A percentile compares a stretch with the other conserved stretches of the same genome.
Evolutionary conservation across 305 asterid genomes (phyloP).

Genomic region (Withania somnifera): DNA sequence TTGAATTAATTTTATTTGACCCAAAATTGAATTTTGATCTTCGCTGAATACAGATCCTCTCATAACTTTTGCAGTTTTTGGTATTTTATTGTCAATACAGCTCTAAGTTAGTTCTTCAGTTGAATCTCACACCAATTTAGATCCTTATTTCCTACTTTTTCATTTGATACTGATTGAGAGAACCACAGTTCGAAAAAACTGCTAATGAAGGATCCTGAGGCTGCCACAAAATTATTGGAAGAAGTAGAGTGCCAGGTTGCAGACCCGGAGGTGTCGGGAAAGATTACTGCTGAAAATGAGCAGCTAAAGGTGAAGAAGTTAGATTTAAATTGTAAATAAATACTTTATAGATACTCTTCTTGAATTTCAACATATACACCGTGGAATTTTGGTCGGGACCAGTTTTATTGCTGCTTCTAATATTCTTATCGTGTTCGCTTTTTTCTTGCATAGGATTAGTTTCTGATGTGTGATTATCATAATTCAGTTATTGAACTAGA

Average conservation of each 20-base stretch:
- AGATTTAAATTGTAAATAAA: neutral
- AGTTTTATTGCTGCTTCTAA: neutral
- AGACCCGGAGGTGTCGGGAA: conserved; percentile 3
- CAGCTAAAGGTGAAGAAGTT: conserved; percentile 8
- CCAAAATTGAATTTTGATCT: neutral
- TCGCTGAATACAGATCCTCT: neutral
- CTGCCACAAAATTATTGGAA: conserved; percentile 2
- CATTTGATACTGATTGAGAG: neutral
- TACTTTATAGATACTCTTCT: neutral
- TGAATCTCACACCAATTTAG: neutral
- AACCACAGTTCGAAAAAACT: conserved; percentile 2
- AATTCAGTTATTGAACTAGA: neutral
- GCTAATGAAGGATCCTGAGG: conserved; percentile 2
- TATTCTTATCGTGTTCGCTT: neutral
- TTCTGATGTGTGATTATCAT: neutral
- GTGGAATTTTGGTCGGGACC: neutral
- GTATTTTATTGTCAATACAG: neutral
- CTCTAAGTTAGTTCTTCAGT: neutral
- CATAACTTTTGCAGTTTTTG: neutral
- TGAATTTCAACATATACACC: neutral
- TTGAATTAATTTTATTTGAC: neutral
- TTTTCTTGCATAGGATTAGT: neutral
- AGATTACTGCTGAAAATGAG: conserved; percentile 4
- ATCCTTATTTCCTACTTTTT: neutral
- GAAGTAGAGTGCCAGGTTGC: neutral